Evolutionary conservation across 805 yeast genomes (phyloP).

Genomic region (Saturnispora silvae): DNA sequence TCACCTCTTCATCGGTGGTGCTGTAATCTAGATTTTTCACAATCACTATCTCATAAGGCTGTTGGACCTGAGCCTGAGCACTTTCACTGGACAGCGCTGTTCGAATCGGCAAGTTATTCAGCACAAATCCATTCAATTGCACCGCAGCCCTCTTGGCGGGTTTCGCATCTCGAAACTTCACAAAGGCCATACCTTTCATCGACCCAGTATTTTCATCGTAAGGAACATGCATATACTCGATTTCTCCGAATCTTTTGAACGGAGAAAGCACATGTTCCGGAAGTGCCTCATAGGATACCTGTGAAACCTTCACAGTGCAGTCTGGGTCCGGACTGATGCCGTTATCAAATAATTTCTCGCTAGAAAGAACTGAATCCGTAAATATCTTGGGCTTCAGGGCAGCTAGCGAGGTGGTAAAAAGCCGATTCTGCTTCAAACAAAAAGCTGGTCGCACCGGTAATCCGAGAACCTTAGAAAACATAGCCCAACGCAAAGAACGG

Average conservation of each 20-base stretch:
- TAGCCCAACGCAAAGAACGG: background rate
- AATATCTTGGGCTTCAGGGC: conserved; percentile 1
- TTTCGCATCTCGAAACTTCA: conserved; percentile 16
- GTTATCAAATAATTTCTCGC: background rate
- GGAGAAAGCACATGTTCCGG: conserved; percentile 19
- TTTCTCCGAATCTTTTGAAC: conserved; percentile 19
- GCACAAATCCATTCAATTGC: conserved; percentile 25
- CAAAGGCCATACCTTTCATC: conserved; percentile 20
- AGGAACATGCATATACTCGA: conserved; percentile 12
- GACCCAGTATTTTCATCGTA: conserved; percentile 11
- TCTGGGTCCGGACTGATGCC: background rate
- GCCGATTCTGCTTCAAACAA: too few species aligned
- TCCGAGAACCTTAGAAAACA: too few species aligned
- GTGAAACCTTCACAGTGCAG: conserved; percentile 9
- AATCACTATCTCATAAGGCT: conserved; percentile 19
- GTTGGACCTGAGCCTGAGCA: background rate
- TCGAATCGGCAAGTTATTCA: conserved; percentile 21
- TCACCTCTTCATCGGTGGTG: conserved; percentile 18
- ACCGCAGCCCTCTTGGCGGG: conserved; percentile 19
- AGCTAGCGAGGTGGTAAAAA: background rate
- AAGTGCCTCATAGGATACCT: conserved; percentile 15
- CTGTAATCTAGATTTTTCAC: conserved; percentile 22
- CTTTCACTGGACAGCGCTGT: conserved; percentile 14
- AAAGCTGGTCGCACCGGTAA: too few species aligned
- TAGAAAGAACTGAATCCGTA: conserved; percentile 3